phyloP scores from a whole-genome alignment of 2,329 filamentous ascomycete species.

The Thermoascus crustaceus region DNA sequence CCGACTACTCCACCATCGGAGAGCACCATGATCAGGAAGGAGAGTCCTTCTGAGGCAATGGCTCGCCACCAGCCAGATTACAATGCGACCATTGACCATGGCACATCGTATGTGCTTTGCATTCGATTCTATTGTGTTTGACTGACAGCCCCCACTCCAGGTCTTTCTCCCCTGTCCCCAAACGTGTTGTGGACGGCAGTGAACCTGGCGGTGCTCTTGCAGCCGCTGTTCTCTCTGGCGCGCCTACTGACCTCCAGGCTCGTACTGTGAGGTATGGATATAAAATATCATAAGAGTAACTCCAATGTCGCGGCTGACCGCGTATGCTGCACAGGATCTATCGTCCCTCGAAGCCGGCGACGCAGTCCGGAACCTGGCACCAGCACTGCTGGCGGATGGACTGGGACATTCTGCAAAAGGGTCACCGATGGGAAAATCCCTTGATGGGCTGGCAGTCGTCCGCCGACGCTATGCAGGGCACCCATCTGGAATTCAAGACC shows the following conservation, averaged over 20 bases:
- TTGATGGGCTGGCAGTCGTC: slow-evolving; percentile 99
- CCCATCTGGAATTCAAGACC: slow-evolving; percentile 76
- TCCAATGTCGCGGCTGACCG: not conserved
- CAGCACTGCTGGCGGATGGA: slow-evolving; percentile 90
- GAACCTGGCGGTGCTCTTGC: slow-evolving; percentile 67
- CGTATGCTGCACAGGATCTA: slow-evolving; percentile 60
- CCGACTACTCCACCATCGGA: slow-evolving; percentile 30
- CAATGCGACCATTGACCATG: slow-evolving; percentile 70
- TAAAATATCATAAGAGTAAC: not conserved
- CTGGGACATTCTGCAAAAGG: slow-evolving; percentile 88
- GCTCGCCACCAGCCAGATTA: slow-evolving; percentile 72
- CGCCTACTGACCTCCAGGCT: slow-evolving; percentile 86
- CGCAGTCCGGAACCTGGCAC: slow-evolving; percentile 86
- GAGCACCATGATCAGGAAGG: slow-evolving; percentile 43
- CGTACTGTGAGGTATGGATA: slow-evolving; percentile 74
- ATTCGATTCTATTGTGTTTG: slow-evolving; percentile 5
- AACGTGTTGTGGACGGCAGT: slow-evolving; percentile 81
- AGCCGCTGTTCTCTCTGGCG: slow-evolving; percentile 82
- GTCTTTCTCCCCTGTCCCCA: slow-evolving; percentile 83
- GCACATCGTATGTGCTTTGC: slow-evolving; percentile 64
- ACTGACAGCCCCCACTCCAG: slow-evolving; percentile 42
- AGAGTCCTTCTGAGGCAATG: slow-evolving; percentile 43
- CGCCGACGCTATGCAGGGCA: slow-evolving; percentile 90
- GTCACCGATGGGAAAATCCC: slow-evolving; percentile 96
- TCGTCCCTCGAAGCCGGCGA: slow-evolving; percentile 84